Evolutionary conservation across 176 grass and related monocot genomes (phyloP), one percentile per base, ranked within the genome.

Genomic region (Saccharum officinarum): DNA sequence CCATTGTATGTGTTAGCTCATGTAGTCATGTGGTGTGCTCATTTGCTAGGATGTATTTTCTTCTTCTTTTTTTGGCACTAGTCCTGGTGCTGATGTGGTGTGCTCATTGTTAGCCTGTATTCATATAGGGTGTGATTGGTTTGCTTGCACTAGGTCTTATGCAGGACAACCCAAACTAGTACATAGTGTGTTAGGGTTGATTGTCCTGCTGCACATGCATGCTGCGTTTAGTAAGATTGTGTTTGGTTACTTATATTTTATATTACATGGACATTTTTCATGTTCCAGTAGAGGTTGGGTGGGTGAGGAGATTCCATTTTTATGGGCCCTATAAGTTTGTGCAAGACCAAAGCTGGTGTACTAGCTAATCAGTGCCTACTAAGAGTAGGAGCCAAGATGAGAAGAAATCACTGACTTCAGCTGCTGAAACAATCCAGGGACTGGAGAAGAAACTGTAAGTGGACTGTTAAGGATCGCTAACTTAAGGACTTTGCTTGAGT

Each of bases 391-490:
- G 82, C 23, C 66, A 67, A 78, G 65, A 36, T 16, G 26, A 86
- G 69, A 20, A 84, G 49, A 86, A 93, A 62, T 85, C 64, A 37
- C 65, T 57, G 10, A 93, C 95, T 89, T 95, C 71, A 98, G 87
- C 85, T 98, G 92, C 76, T 95, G 91, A 87, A 98, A 92, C 71
- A 98, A 77, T 87, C 93, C 91, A 71, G 95, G 95, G 17, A 98
- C 62, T 45, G 93, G 91, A 88, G 93, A 98, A 85, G 91, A 95
- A 90, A 87, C 77, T 46, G 85, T 92, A 34, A 95, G 85, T 77
- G 95, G 95, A 84, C 91, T 98, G 77, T 98, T 98, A 85, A 98
- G 93, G 71, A 95, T 90, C 44, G 87, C 91, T 81, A 98, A 63
- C 72, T 98, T 95, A 57, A 85, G 90, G 78, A 98, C 62, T 87